Base-by-base conservation (phyloP, 352 stramenopile genomes). In the Globisporangium iwayamae region DNA sequence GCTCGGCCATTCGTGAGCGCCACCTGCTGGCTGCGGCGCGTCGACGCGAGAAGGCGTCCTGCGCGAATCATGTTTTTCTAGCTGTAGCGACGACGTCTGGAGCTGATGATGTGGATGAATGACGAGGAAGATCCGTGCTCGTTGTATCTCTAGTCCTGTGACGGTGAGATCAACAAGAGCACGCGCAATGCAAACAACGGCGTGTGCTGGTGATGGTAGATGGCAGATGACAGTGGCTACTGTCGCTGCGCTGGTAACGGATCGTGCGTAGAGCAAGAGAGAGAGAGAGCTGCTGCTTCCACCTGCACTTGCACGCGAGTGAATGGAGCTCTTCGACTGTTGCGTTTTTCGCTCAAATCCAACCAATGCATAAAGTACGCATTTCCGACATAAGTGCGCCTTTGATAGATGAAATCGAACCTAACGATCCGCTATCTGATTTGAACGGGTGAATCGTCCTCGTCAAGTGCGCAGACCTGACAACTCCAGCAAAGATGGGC, bases 61-160 rank as follows among this genome's bases (percentile, higher is more conserved):
- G 66, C 63, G 30, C 70, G 70, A 45, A 76, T 62, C 70, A 76
- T 75, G 10, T 30, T 32, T 10, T 10, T 18, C 18, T 25, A 22
- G 50, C 14, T 41, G 14, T 51, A 14, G 56, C 22, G 36, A 28
- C 3, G 32, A 8, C 32, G 4, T 36, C 7, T 47, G 56, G 46
- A 11, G 28, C 52, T 51, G 38, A 13, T 57, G 20, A 5, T 36
- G 32, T 36, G 32, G 2, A 54, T 55, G 22, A 34, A 14, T 13
- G 22, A 10, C 36, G 38, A 60, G 18, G 10, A 43, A 30, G 48
- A 55, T 55, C 11, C 32, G 30, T 20, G 38, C 13, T 43, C 38
- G 11, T 14, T 43, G 38, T 3, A 43, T 2, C 38, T 43, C 38
- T 43, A 10, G 38, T 13, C 38, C 38, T 43, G 38, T 1, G 38